These are phyloP conservation scores for Phaeosphaeriaceae sp. DNA, from an alignment of 2,329 filamentous ascomycete species.

Conservation along the genomic window DNA sequence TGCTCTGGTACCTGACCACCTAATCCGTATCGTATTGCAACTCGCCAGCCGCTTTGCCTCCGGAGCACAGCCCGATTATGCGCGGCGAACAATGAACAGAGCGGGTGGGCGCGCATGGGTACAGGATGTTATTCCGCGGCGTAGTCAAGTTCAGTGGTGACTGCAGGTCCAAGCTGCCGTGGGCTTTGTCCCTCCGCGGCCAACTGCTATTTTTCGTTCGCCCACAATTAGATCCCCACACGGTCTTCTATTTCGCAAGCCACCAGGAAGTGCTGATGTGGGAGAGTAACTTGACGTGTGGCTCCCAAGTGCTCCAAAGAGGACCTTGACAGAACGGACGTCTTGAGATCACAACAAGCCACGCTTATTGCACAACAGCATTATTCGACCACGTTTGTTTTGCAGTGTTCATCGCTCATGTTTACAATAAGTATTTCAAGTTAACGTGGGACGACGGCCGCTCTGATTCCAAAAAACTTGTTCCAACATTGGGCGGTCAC, in stretches of 20 bases:
- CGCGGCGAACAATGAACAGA: constrained; percentile 23
- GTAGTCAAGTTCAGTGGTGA: constrained; percentile 4
- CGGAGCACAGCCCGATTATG: constrained; percentile 17
- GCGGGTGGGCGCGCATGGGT: constrained; percentile 23
- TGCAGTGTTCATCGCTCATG: not conserved
- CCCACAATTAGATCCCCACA: not conserved
- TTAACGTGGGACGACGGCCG: not conserved
- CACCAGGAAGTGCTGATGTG: not conserved
- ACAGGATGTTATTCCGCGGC: constrained; percentile 15
- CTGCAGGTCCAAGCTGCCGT: not conserved
- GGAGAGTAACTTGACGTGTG: not conserved
- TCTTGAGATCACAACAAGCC: not conserved
- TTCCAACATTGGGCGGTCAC: not conserved
- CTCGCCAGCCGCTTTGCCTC: constrained; percentile 12
- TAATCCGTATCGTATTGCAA: constrained; percentile 11
- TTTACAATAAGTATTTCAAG: not conserved
- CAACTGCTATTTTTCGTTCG: not conserved
- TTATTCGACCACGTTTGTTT: not conserved
- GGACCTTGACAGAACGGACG: not conserved
- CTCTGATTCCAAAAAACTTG: not conserved
- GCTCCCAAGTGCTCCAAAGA: not conserved
- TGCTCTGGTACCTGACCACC: constrained; percentile 23
- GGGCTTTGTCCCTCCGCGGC: not conserved
- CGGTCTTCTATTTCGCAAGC: not conserved
- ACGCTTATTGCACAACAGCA: not conserved